These are phyloP conservation scores for Linanthus parryae DNA, from an alignment of 148 eudicot species.

Conservation along the genomic window DNA sequence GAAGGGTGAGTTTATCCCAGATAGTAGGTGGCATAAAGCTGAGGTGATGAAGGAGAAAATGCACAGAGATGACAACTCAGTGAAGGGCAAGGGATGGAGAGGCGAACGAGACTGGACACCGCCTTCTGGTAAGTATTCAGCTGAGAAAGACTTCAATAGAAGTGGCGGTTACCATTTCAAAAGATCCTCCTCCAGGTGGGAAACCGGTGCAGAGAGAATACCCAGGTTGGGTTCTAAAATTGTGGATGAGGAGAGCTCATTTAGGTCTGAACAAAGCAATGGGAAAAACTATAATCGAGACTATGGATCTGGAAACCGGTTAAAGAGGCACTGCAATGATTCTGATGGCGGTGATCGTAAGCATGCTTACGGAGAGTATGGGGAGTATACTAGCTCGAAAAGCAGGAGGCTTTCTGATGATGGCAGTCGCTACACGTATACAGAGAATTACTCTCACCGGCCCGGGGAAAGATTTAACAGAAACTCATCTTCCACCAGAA, in stretches of 20 bases:
- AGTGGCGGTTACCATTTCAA: conserved; percentile 43
- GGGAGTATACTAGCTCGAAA: conserved; percentile 51
- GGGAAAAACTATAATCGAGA: conserved; percentile 56
- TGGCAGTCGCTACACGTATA: conserved; percentile 30
- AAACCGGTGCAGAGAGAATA: conserved; percentile 42
- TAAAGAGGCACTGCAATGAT: conserved; percentile 65
- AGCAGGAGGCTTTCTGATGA: conserved; percentile 68
- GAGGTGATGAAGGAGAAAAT: conserved; percentile 34
- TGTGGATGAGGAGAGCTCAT: conserved; percentile 40
- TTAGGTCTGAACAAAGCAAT: conserved; percentile 38
- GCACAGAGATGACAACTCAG: conserved; percentile 29
- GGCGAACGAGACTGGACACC: conserved; percentile 24
- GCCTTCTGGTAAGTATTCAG: conserved; percentile 39
- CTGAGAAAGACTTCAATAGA: conserved; percentile 47
- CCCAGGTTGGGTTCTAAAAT: conserved; percentile 48
- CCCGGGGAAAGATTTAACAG: too few relatives aligned
- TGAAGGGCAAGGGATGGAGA: conserved; percentile 26
- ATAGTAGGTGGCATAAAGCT: conserved; percentile 59
- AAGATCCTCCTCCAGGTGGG: conserved; percentile 48
- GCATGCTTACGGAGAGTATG: conserved; percentile 46
- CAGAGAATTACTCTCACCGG: too few relatives aligned
- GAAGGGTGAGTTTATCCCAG: conserved; percentile 77
- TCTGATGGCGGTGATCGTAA: conserved; percentile 56
- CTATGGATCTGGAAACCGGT: conserved; percentile 39
- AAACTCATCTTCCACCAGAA: conserved; percentile 42